Conservation (phyloP, 2,329 filamentous ascomycete genomes). For the Plectosphaerella plurivora region DNA sequence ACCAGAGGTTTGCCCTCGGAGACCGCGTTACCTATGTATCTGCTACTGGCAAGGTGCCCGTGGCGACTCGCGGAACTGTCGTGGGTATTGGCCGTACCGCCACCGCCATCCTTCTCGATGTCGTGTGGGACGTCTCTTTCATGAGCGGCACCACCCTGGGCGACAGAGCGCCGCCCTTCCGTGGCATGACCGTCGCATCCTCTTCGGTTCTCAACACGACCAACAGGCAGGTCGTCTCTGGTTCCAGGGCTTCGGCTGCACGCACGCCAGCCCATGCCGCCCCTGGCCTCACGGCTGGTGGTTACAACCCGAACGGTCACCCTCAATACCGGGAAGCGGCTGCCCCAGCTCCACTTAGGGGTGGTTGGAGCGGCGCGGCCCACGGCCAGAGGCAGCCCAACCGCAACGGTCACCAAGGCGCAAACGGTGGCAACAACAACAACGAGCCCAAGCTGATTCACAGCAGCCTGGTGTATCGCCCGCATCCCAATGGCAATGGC, state of each 20-base stretch:
- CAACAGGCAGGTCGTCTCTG: conserved; percentile 73
- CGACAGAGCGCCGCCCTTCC: conserved; percentile 86
- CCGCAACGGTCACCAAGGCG: neutral
- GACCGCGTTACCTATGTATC: conserved; percentile 92
- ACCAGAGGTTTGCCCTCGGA: conserved; percentile 78
- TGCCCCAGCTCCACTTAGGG: conserved; percentile 49
- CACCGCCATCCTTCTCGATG: conserved; percentile 76
- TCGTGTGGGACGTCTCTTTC: conserved; percentile 91
- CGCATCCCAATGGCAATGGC: conserved; percentile 22
- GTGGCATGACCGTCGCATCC: conserved; percentile 84
- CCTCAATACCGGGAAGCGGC: conserved; percentile 58
- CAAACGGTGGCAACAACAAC: conserved; percentile 29
- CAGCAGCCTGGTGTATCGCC: conserved; percentile 49
- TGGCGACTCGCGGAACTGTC: conserved; percentile 88
- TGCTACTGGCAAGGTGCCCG: conserved; percentile 90
- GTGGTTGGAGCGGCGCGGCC: conserved; percentile 53
- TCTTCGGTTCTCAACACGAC: conserved; percentile 87
- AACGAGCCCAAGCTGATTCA: conserved; percentile 39
- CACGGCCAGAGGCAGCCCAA: conserved; percentile 27
- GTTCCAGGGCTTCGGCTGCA: conserved; percentile 53
- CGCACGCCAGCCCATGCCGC: conserved; percentile 42
- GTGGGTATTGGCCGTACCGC: conserved; percentile 88
- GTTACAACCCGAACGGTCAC: conserved; percentile 54
- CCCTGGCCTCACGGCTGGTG: conserved; percentile 46
- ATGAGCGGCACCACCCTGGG: conserved; percentile 95